A percentile compares a stretch with the other conserved stretches of the same genome.
Evolutionary conservation across 371 early-diverging fungal species (phyloP).

Genomic region (Dinochytrium kinnereticum): DNA sequence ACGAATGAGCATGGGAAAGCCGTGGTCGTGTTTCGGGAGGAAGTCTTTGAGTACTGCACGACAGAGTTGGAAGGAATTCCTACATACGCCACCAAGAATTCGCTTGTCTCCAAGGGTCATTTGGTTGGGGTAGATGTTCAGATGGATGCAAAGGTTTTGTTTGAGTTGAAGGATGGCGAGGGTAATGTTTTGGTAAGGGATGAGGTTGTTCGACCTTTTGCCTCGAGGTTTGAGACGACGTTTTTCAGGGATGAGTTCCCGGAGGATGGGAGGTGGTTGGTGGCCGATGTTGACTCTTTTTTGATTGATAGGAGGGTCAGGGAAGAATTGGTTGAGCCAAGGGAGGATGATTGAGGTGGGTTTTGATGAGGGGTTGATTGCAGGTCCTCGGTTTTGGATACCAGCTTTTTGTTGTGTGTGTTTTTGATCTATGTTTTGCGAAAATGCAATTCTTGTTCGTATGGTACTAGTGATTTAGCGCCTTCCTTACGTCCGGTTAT

Average conservation of each 20-base stretch:
- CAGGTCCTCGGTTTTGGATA: background rate
- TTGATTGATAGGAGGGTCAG: conserved; percentile 16
- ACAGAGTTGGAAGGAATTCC: conserved; percentile 14
- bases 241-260: conserved; percentile 29
- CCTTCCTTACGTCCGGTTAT: too few species aligned
- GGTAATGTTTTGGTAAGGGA: background rate
- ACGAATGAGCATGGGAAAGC: conserved; percentile 5
- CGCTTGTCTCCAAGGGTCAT: background rate
- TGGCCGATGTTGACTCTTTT: conserved; percentile 30
- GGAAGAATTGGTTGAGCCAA: conserved; percentile 23
- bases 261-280: conserved; percentile 26
- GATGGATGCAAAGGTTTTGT: conserved; percentile 11
- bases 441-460: background rate
- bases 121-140: conserved; percentile 19
- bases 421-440: background rate
- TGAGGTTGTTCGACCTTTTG: background rate
- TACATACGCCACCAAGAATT: background rate
- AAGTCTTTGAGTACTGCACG: conserved; percentile 22
- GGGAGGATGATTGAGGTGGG: conserved; percentile 6
- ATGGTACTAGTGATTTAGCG: background rate
- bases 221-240: conserved; percentile 22
- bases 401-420: background rate
- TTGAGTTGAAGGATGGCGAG: conserved; percentile 19
- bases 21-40: conserved; percentile 9
- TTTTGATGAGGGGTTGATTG: background rate